A percentile compares a stretch with the other conserved stretches of the same genome.
These are phyloP conservation scores for Colletotrichum paranaense DNA, from an alignment of 2,329 filamentous ascomycete genomes.

Conservation along the genomic window DNA sequence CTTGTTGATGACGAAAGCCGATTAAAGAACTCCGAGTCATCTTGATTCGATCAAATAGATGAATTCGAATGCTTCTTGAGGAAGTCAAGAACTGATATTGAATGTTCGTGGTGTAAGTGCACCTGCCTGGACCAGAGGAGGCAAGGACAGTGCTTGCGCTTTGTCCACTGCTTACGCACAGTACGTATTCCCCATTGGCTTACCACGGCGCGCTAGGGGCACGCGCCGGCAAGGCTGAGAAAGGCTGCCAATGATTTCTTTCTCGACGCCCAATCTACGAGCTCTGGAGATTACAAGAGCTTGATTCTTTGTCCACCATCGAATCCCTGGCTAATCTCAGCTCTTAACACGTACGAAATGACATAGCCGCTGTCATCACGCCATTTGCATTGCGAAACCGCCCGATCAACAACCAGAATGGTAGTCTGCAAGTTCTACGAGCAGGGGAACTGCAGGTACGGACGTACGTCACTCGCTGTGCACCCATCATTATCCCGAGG, in stretches of 20 bases:
- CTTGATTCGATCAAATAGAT: no score
- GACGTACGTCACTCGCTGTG: conserved; percentile 52
- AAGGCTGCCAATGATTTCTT: conserved; percentile 31
- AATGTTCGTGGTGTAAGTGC: not conserved
- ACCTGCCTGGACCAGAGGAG: no score
- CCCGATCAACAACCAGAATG: conserved; percentile 42
- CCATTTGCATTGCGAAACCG: not conserved
- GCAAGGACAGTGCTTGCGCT: not conserved
- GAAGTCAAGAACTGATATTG: not conserved
- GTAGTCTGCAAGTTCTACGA: conserved; percentile 60
- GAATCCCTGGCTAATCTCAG: not conserved
- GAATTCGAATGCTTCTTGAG: no score
- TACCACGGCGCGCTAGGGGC: not conserved
- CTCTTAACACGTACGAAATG: conserved; percentile 10
- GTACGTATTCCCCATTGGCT: not conserved
- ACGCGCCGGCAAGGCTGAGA: conserved; percentile 25
- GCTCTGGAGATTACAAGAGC: not conserved
- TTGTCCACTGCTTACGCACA: not conserved
- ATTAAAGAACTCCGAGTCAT: no score
- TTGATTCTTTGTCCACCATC: not conserved
- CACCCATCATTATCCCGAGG: not conserved
- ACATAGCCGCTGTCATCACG: not conserved
- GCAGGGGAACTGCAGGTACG: conserved; percentile 64
- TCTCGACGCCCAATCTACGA: conserved; percentile 10
- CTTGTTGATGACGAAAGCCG: no score